Conservation (phyloP, 2,329 filamentous ascomycete genomes). For the Erysiphe pulchra region DNA sequence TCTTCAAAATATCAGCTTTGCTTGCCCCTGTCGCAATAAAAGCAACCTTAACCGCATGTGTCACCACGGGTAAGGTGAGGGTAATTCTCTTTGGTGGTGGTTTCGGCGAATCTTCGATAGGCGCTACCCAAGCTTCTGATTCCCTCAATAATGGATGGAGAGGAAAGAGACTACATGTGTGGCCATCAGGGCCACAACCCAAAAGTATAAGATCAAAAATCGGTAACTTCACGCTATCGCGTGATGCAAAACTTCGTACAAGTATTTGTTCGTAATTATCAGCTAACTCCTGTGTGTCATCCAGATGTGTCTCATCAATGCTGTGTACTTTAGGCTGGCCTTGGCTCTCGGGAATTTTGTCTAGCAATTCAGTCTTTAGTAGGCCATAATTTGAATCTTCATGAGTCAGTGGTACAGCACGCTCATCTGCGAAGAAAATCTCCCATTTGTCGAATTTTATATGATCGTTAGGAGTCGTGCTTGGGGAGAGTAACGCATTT, state of each 20-base stretch:
- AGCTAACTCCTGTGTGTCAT: conserved; percentile 74
- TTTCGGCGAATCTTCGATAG: conserved; percentile 85
- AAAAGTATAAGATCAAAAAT: conserved; percentile 87
- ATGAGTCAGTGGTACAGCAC: conserved; percentile 76
- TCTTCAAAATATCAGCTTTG: conserved; percentile 79
- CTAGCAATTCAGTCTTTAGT: conserved; percentile 63
- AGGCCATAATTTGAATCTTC: conserved; percentile 84
- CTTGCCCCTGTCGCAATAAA: conserved; percentile 76
- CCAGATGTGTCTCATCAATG: conserved; percentile 39
- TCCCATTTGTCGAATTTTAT: conserved; percentile 76
- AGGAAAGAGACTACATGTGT: conserved; percentile 92
- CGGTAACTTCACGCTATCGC: conserved; percentile 82
- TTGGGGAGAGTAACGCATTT: conserved; percentile 44
- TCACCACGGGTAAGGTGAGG: conserved; percentile 72
- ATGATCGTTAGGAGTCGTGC: conserved; percentile 26
- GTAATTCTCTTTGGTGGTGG: conserved; percentile 79
- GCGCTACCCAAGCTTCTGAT: conserved; percentile 70
- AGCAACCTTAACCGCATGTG: conserved; percentile 60
- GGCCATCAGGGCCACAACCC: conserved; percentile 83
- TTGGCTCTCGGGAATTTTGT: conserved; percentile 51
- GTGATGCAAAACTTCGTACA: conserved; percentile 63
- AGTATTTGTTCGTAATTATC: conserved; percentile 81
- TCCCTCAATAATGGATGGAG: conserved; percentile 70
- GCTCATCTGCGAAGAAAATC: conserved; percentile 96
- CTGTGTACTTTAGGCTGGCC: conserved; percentile 46